Percentiles rank a stretch among this genome's conserved stretches.
phyloP scores from a whole-genome alignment of 164 flowering plant genomes.

The Dillenia suffruticosa region DNA sequence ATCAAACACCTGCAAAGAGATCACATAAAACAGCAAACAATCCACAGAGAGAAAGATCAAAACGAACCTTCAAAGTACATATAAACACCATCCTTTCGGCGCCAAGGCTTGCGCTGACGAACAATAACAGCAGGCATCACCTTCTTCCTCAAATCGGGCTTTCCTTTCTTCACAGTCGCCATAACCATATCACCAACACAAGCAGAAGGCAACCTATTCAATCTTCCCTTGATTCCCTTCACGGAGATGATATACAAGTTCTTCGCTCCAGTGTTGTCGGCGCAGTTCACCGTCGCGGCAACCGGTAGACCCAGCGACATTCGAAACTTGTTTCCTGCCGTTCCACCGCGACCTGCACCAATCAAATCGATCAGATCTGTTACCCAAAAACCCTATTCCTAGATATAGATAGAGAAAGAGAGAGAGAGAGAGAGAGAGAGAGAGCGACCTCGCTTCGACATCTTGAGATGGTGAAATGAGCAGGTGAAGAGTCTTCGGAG shows the following conservation, averaged over 20 bases:
- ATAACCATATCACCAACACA: conserved; percentile 49
- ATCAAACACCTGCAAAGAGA: not conserved
- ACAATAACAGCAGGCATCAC: conserved; percentile 50
- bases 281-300: conserved; percentile 47
- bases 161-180: conserved; percentile 53
- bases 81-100: conserved; percentile 52
- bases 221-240: conserved; percentile 46
- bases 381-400: not conserved
- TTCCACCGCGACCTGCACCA: conserved; percentile 34
- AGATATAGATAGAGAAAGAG: not conserved
- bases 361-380: not conserved
- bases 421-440: not conserved
- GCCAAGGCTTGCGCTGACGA: conserved; percentile 46
- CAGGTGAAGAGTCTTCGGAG: no score
- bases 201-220: conserved; percentile 39
- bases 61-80: conserved; percentile 59
- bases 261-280: conserved; percentile 49
- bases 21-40: not conserved
- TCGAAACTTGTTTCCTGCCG: conserved; percentile 48
- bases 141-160: conserved; percentile 48
- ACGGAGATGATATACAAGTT: conserved; percentile 45
- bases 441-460: not conserved
- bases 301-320: conserved; percentile 50
- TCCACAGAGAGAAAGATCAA: not conserved
- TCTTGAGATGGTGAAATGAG: not conserved